Percentiles rank a stretch among this genome's conserved stretches.
These are phyloP conservation scores for Colletotrichum sp. DNA, from an alignment of 2,329 filamentous ascomycete species.

Conservation along the genomic window DNA sequence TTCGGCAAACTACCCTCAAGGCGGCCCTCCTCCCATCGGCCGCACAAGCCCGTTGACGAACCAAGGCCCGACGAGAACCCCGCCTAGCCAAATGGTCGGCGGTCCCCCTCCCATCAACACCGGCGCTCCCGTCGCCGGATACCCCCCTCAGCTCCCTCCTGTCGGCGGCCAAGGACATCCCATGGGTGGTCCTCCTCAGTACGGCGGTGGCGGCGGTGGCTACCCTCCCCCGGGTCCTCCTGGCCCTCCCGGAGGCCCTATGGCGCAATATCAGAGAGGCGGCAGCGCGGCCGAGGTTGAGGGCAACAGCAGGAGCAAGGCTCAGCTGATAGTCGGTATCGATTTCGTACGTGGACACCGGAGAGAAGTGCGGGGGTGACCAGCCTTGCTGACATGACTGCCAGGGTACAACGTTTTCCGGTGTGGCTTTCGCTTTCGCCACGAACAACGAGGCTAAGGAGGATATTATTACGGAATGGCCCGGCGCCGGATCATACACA, in stretches of 20 bases:
- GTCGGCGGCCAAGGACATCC: slow-evolving; percentile 31
- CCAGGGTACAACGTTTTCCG: slow-evolving; percentile 96
- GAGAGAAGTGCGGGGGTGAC: not conserved
- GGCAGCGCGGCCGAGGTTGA: slow-evolving; percentile 77
- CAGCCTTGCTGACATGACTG: slow-evolving; percentile 1
- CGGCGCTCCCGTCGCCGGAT: slow-evolving; percentile 61
- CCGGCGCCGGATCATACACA: slow-evolving; percentile 93
- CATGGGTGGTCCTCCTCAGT: slow-evolving; percentile 51
- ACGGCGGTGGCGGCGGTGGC: slow-evolving; percentile 51
- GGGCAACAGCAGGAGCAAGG: slow-evolving; percentile 87
- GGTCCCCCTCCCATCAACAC: slow-evolving; percentile 73
- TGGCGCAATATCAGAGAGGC: slow-evolving; percentile 37
- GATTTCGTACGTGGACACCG: slow-evolving; percentile 77
- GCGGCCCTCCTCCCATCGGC: slow-evolving; percentile 52
- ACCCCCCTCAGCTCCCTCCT: slow-evolving; percentile 59
- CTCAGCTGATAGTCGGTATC: slow-evolving; percentile 97
- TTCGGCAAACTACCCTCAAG: slow-evolving; percentile 58
- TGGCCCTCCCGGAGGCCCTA: slow-evolving; percentile 35
- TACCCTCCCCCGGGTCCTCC: slow-evolving; percentile 45
- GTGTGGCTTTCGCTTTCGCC: slow-evolving; percentile 95
- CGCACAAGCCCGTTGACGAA: slow-evolving; percentile 58
- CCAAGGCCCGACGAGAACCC: slow-evolving; percentile 56
- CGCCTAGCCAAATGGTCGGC: slow-evolving; percentile 65
- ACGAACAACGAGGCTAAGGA: slow-evolving; percentile 98
- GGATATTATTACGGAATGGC: slow-evolving; percentile 99